These are phyloP conservation scores for Globisporangium camurandrum DNA, from an alignment of 352 stramenopile species.

Conservation along the genomic window DNA sequence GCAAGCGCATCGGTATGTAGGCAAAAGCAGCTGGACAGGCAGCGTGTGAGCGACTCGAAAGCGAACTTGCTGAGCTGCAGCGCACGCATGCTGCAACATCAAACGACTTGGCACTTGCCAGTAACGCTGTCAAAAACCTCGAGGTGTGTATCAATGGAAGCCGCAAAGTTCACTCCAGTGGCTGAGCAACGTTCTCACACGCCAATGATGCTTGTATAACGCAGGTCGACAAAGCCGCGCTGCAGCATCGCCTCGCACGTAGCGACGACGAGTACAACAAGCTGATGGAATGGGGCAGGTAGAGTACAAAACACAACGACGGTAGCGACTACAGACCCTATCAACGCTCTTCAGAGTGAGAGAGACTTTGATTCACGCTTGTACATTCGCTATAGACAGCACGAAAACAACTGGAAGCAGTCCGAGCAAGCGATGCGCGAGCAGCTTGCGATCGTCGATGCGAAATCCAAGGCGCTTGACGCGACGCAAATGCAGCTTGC, in stretches of 20 bases:
- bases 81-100: constrained; percentile 15
- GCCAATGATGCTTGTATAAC: neutral
- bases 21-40: constrained; percentile 15
- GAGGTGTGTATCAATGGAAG: too few relatives aligned
- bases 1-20: constrained; percentile 11
- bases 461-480: constrained; percentile 18
- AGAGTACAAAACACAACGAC: too few relatives aligned
- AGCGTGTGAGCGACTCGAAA: constrained; percentile 14
- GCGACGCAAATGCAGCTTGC: constrained; percentile 21
- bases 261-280: constrained; percentile 28
- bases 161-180: too few relatives aligned
- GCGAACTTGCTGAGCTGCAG: constrained; percentile 17
- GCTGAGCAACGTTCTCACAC: constrained; percentile 1
- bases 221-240: constrained; percentile 12
- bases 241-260: constrained; percentile 20
- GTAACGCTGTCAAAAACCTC: constrained; percentile 12
- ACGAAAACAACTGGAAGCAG: constrained; percentile 28
- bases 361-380: too few relatives aligned
- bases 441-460: constrained; percentile 32
- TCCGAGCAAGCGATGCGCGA: constrained; percentile 24
- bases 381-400: constrained; percentile 29
- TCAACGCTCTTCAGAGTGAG: too few relatives aligned
- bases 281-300: constrained; percentile 25
- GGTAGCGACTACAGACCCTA: too few relatives aligned
- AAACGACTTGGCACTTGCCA: constrained; percentile 20